phyloP scores from a whole-genome alignment of 208 protist genomes.

The Novymonas esmeraldas region DNA sequence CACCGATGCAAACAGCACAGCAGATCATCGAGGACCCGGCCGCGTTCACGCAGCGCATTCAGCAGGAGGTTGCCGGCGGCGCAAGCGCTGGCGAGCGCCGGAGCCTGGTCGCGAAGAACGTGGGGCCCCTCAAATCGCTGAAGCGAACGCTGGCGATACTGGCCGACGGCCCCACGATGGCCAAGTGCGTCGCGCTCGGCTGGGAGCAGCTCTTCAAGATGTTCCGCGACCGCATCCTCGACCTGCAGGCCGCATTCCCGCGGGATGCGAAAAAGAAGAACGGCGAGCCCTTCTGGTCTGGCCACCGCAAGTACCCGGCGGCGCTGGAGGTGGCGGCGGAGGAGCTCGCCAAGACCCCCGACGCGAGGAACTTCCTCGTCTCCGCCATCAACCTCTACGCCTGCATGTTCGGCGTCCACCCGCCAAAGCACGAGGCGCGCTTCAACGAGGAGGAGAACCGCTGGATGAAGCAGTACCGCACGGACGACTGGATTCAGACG shows the following conservation, averaged over 20 bases:
- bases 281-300: conserved; percentile 93
- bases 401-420: conserved; percentile 88
- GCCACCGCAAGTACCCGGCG: conserved; percentile 85
- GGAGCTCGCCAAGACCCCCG: conserved; percentile 29
- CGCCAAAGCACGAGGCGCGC: conserved; percentile 76
- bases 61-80: conserved; percentile 59
- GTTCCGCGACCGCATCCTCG: conserved; percentile 96
- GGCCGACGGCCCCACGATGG: conserved; percentile 59
- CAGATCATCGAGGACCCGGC: conserved; percentile 83
- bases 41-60: conserved; percentile 66
- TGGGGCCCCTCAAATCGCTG: conserved; percentile 54
- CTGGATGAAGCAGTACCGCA: conserved; percentile 87
- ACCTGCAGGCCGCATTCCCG: conserved; percentile 98
- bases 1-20: conserved; percentile 76
- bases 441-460: conserved; percentile 84
- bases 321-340: conserved; percentile 48
- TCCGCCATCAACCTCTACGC: conserved; percentile 80
- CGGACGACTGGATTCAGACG: conserved; percentile 52
- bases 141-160: conserved; percentile 61
- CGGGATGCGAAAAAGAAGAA: conserved; percentile 94
- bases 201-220: conserved; percentile 95
- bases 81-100: conserved; percentile 72
- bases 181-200: conserved; percentile 96
- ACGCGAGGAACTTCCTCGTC: conserved; percentile 78
- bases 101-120: conserved; percentile 83